A percentile compares a stretch with the other conserved stretches of the same genome.
Conservation (phyloP, 2,329 filamentous ascomycete genomes). For the Xylaria sp. region DNA sequence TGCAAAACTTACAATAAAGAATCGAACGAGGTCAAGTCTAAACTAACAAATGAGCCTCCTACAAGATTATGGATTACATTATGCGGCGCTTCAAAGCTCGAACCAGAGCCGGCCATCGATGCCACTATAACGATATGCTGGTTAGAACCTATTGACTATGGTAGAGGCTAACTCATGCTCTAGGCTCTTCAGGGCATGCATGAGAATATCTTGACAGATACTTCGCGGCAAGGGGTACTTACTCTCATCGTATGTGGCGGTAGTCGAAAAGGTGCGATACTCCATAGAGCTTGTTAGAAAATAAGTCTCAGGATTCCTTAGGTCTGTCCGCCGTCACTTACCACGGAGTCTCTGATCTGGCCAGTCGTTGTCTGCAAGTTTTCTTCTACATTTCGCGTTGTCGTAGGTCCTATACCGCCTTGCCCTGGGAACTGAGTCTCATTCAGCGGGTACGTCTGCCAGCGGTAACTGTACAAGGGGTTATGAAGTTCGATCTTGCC, state of each 20-base stretch:
- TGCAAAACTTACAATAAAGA: slow-evolving; percentile 50
- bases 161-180: not conserved
- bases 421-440: slow-evolving; percentile 45
- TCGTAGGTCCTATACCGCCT: slow-evolving; percentile 42
- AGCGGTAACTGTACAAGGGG: slow-evolving; percentile 59
- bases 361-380: slow-evolving; percentile 37
- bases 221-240: not conserved
- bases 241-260: slow-evolving; percentile 45
- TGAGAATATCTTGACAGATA: not conserved
- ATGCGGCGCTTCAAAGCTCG: slow-evolving; percentile 53
- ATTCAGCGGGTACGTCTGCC: slow-evolving; percentile 48
- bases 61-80: slow-evolving; percentile 50
- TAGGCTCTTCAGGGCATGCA: slow-evolving; percentile 31
- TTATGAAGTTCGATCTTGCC: slow-evolving; percentile 52
- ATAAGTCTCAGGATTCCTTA: not conserved
- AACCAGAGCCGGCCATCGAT: slow-evolving; percentile 44
- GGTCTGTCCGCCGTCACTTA: slow-evolving; percentile 36
- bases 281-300: slow-evolving; percentile 30
- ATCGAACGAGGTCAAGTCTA: slow-evolving; percentile 53
- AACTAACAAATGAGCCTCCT: slow-evolving; percentile 41
- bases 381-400: slow-evolving; percentile 43
- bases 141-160: not conserved
- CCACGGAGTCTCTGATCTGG: slow-evolving; percentile 49
- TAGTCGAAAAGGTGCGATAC: slow-evolving; percentile 51
- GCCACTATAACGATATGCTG: slow-evolving; percentile 27